Evolutionary conservation across 1,284 basidiomycete genomes (phyloP).

Genomic region (Microbotryum silenes-acaulis): DNA sequence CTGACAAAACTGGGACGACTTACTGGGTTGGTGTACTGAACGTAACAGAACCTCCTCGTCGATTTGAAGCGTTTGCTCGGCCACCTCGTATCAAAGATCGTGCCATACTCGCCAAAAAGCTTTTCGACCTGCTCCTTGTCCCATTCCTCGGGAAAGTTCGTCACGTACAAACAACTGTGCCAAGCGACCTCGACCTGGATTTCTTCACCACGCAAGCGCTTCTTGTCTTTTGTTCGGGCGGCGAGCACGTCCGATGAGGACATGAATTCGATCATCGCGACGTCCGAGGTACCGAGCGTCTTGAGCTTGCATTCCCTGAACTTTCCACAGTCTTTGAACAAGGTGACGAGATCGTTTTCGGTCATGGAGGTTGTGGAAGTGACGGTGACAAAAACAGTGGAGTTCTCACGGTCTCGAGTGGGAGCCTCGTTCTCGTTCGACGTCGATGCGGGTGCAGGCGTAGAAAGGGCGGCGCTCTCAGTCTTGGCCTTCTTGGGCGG

Average conservation of each 20-base stretch:
- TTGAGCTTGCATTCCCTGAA: slow-evolving; percentile 68
- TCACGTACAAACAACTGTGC: slow-evolving; percentile 90
- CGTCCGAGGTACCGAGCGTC: slow-evolving; percentile 49
- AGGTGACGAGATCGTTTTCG: slow-evolving; percentile 57
- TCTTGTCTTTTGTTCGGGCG: slow-evolving; percentile 88
- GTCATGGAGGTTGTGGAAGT: slow-evolving; percentile 51
- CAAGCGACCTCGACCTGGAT: slow-evolving; percentile 75
- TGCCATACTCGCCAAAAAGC: slow-evolving; percentile 74
- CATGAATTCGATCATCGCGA: slow-evolving; percentile 73
- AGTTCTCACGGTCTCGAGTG: slow-evolving; percentile 85
- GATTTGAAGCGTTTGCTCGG: slow-evolving; percentile 93
- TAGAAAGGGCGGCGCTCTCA: slow-evolving; percentile 30
- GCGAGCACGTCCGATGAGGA: slow-evolving; percentile 53
- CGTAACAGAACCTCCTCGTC: slow-evolving; percentile 85
- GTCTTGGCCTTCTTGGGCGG: slow-evolving; percentile 29
- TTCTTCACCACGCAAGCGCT: slow-evolving; percentile 63
- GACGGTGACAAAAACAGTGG: slow-evolving; percentile 77
- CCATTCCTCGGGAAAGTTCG: slow-evolving; percentile 84
- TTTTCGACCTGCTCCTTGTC: slow-evolving; percentile 69
- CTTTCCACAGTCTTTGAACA: slow-evolving; percentile 81
- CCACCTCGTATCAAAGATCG: slow-evolving; percentile 91
- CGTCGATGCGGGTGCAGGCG: neutral
- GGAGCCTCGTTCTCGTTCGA: neutral
- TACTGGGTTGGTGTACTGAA: slow-evolving; percentile 80
- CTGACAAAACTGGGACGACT: slow-evolving; percentile 35